phyloP scores from a whole-genome alignment of 2,329 filamentous ascomycete species.

The Coniochaeta sp. region DNA sequence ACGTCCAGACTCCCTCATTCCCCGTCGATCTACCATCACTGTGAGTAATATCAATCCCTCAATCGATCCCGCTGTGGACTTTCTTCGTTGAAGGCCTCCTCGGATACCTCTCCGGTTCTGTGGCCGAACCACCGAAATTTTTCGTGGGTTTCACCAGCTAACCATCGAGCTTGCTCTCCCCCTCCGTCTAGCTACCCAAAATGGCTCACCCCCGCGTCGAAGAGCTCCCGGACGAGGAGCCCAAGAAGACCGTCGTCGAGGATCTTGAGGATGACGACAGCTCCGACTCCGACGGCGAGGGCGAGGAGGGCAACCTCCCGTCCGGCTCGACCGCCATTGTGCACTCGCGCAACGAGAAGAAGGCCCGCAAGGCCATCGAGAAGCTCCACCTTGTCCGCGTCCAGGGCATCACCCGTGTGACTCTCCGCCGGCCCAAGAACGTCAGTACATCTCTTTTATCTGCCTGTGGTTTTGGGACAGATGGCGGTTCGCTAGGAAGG shows the following conservation, averaged over 20 bases:
- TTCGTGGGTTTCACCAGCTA: background rate
- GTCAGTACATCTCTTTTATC: conserved; percentile 54
- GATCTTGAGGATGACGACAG: conserved; percentile 65
- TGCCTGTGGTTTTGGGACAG: background rate
- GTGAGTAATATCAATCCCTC: background rate
- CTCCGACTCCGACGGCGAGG: conserved; percentile 73
- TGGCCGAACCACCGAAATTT: background rate
- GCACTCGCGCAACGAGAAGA: conserved; percentile 99
- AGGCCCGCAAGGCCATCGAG: conserved; percentile 97
- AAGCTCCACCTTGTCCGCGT: conserved; percentile 97
- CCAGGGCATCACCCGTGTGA: conserved; percentile 95
- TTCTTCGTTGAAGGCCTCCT: background rate
- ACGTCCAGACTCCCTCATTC: background rate
- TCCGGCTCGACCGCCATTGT: conserved; percentile 83
- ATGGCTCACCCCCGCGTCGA: conserved; percentile 99
- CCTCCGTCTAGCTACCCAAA: conserved; percentile 32
- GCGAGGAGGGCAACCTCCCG: conserved; percentile 56
- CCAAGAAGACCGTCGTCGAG: conserved; percentile 72
- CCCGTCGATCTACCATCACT: background rate
- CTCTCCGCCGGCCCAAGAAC: conserved; percentile 96
- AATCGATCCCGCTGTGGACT: background rate
- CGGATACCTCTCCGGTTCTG: background rate
- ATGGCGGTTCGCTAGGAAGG: background rate
- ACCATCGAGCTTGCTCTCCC: conserved; percentile 3
- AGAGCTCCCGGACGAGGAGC: conserved; percentile 89